A percentile compares a stretch with the other conserved stretches of the same genome.
Evolutionary conservation across 1,284 basidiomycete genomes (phyloP).

Genomic region (Ustilago cynodontis): DNA sequence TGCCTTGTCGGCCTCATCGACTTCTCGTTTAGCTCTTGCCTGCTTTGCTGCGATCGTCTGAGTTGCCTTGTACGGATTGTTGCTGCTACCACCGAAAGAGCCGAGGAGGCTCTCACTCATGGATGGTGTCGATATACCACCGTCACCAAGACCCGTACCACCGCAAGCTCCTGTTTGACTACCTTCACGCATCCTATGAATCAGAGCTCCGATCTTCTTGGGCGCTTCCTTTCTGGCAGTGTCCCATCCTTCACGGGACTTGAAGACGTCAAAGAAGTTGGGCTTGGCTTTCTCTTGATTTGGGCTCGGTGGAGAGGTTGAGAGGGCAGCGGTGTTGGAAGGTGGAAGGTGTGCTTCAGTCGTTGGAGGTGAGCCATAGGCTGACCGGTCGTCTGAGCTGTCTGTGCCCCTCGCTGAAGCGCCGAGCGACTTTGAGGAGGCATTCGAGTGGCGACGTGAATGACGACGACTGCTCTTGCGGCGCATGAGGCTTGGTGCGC

Average conservation of each 20-base stretch:
- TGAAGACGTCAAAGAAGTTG: constrained; percentile 62
- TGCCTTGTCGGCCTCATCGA: constrained; percentile 79
- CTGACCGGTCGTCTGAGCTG: constrained; percentile 38
- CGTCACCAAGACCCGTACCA: constrained; percentile 15
- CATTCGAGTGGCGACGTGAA: constrained; percentile 34
- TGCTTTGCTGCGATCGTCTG: constrained; percentile 61
- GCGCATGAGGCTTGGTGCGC: constrained; percentile 22
- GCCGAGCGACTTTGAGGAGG: constrained; percentile 26
- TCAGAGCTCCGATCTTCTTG: constrained; percentile 65
- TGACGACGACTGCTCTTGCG: constrained; percentile 41
- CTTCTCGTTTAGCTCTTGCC: constrained; percentile 62
- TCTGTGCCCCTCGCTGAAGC: constrained; percentile 20
- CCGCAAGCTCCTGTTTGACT: constrained; percentile 25
- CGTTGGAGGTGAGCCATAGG: constrained; percentile 31
- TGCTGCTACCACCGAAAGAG: constrained; percentile 29
- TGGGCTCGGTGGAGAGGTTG: constrained; percentile 34
- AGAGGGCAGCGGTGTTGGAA: constrained; percentile 8
- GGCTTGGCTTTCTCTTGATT: constrained; percentile 30
- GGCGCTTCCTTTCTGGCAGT: constrained; percentile 64
- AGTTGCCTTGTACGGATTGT: constrained; percentile 39
- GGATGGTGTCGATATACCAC: constrained; percentile 19
- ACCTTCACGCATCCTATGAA: constrained; percentile 65
- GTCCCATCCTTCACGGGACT: constrained; percentile 65
- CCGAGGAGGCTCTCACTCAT: constrained; percentile 37
- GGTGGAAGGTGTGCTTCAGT: constrained; percentile 16